A percentile compares a stretch with the other conserved stretches of the same genome.
Evolutionary conservation across 495 filamentous ascomycete genomes (phyloP).

Genomic region (Aspergillus asperescens): DNA sequence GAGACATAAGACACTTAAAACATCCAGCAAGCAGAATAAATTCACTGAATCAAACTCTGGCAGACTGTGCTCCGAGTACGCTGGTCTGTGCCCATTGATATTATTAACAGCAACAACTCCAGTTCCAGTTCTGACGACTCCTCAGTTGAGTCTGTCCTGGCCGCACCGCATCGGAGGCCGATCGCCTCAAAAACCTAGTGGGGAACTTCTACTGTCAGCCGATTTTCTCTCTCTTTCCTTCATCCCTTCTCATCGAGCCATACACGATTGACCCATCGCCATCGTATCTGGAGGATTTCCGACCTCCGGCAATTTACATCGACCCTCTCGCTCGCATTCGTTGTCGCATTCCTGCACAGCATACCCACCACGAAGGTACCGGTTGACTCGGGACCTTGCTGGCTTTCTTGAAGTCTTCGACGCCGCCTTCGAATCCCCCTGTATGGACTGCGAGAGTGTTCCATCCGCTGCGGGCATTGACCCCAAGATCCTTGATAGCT

Average conservation of each 20-base stretch:
- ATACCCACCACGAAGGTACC: neutral
- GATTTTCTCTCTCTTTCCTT: constrained; percentile 14
- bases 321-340: neutral
- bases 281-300: constrained; percentile 6
- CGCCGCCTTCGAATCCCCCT: constrained; percentile 22
- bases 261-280: too few relatives aligned
- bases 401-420: constrained; percentile 14
- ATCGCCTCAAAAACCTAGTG: constrained; percentile 25
- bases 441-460: constrained; percentile 45
- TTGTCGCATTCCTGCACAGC: constrained; percentile 9
- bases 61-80: too few relatives aligned
- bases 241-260: neutral
- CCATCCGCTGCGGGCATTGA: constrained; percentile 44
- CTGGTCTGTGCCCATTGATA: constrained; percentile 21
- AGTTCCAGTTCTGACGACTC: constrained; percentile 9
- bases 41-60: too few relatives aligned
- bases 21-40: too few relatives aligned
- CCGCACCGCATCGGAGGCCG: constrained; percentile 18
- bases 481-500: constrained; percentile 46
- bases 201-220: constrained; percentile 22
- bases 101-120: constrained; percentile 6
- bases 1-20: constrained; percentile 1
- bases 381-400: constrained; percentile 17
- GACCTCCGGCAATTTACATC: neutral
- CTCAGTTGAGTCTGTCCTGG: too few relatives aligned